phyloP scores from a whole-genome alignment of 2,329 filamentous ascomycete species.

The Claviceps sp. region DNA sequence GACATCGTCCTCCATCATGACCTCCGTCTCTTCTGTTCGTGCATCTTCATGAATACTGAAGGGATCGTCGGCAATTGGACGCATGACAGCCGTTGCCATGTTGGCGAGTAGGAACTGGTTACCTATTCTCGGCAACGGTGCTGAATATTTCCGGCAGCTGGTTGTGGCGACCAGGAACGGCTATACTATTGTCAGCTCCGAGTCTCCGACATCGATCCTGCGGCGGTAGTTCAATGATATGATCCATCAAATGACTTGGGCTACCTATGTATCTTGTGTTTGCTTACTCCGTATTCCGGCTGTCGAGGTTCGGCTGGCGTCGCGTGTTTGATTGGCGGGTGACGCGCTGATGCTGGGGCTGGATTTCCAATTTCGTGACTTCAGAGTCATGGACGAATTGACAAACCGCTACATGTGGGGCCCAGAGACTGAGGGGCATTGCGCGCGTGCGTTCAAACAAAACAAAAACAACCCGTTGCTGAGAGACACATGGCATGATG shows the following conservation, averaged over 20 bases:
- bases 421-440: constrained; percentile 8
- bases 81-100: constrained; percentile 4
- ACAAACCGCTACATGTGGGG: neutral
- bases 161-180: too few species aligned
- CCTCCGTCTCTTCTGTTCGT: constrained; percentile 35
- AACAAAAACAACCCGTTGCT: constrained; percentile 19
- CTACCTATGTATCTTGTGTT: neutral
- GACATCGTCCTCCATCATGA: constrained; percentile 31
- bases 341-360: constrained; percentile 2
- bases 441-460: constrained; percentile 15
- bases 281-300: neutral
- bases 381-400: neutral
- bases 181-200: neutral
- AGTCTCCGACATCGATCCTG: neutral
- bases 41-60: constrained; percentile 39
- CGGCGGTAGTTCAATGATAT: neutral
- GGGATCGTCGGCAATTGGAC: constrained; percentile 16
- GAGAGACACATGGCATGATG: constrained; percentile 7
- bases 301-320: neutral
- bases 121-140: neutral
- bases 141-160: neutral
- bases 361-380: neutral
- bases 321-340: neutral
- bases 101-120: neutral
- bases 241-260: neutral